Conservation (phyloP, 2,329 filamentous ascomycete genomes). For the Raffaelea arxii region DNA sequence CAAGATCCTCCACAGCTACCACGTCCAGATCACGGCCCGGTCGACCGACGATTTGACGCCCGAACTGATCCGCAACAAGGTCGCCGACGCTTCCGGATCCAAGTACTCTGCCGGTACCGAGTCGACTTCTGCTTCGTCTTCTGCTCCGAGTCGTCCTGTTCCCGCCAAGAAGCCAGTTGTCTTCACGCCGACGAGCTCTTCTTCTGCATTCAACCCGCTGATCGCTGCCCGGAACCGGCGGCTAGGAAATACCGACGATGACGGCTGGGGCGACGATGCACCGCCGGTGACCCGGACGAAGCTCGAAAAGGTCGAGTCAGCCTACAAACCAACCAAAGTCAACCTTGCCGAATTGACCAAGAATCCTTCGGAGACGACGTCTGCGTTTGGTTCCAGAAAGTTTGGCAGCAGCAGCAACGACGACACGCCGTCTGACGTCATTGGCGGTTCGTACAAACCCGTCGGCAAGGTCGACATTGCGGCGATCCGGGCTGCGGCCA, state of each 20-base stretch:
- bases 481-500: slow-evolving; percentile 69
- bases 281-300: slow-evolving; percentile 81
- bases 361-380: slow-evolving; percentile 51
- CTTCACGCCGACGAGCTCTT: slow-evolving; percentile 65
- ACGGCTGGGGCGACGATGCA: slow-evolving; percentile 93
- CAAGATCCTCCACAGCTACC: slow-evolving; percentile 91
- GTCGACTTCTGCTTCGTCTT: slow-evolving; percentile 40
- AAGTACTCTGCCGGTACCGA: slow-evolving; percentile 70
- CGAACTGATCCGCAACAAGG: slow-evolving; percentile 83
- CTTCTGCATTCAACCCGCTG: slow-evolving; percentile 53
- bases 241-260: slow-evolving; percentile 57
- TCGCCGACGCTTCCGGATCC: slow-evolving; percentile 85
- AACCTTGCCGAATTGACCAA: slow-evolving; percentile 79
- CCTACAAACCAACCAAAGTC: slow-evolving; percentile 92
- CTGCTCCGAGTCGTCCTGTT: slow-evolving; percentile 40
- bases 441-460: slow-evolving; percentile 83
- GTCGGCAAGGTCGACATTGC: slow-evolving; percentile 97
- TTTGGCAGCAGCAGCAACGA: slow-evolving; percentile 29
- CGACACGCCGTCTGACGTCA: slow-evolving; percentile 49
- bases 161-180: slow-evolving; percentile 74
- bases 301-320: slow-evolving; percentile 82
- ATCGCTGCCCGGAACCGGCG: slow-evolving; percentile 53
- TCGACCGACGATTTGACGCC: slow-evolving; percentile 83
- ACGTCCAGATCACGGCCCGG: slow-evolving; percentile 93
- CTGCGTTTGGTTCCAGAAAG: slow-evolving; percentile 34